Evolutionary conservation across 208 protist species (phyloP), one percentile per base, ranked within the genome.

Genomic region (Leishmania lainsoni): DNA sequence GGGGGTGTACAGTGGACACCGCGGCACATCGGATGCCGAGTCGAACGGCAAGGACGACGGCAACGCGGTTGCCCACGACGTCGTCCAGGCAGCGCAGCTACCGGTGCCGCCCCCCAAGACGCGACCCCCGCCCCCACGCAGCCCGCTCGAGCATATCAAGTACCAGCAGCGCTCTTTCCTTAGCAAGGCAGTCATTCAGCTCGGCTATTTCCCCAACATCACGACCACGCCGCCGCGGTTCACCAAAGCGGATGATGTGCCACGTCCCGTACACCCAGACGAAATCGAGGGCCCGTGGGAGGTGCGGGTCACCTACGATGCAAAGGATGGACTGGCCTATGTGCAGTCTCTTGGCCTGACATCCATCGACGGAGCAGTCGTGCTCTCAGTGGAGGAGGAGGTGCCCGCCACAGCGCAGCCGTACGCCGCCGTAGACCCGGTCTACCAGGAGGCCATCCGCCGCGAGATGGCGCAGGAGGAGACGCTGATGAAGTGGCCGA

Each of bases 251-350:
- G 86, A 88, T n/a, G 90, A 90, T 26, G 78, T 96, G 29, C 90
- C 92, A 22, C 92, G 95, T 6, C 95, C 95, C 16, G 88, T 76
- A 52, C 95, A 98, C 87, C 93, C 95, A 3, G 95, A 98, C 73
- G 95, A 98, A 74, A 97, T 98, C 68, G 92, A 94, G 56, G 95
- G 95, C 0, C 95, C 93, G 26, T 98, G 95, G 94, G 91, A 96
- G 76, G 93, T 89, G 10, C 80, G 72, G 65, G 85, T 98, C 58
- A 94, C 87, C n/a, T 98, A 97, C 83, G 93, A 98, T 68, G 56
- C 42, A 16, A 79, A 75, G 39, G 93, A 98, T 81, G 90, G 92
- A 0, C 74, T 95, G 1, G 76, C 52, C 63, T 96, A 97, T 82
- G 93, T 89, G 35, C 68, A 91, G 83, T 92, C 87, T 20, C 88